Conservation (phyloP, 768 basidiomycete genomes). For the Leccinum disarticulatum region DNA sequence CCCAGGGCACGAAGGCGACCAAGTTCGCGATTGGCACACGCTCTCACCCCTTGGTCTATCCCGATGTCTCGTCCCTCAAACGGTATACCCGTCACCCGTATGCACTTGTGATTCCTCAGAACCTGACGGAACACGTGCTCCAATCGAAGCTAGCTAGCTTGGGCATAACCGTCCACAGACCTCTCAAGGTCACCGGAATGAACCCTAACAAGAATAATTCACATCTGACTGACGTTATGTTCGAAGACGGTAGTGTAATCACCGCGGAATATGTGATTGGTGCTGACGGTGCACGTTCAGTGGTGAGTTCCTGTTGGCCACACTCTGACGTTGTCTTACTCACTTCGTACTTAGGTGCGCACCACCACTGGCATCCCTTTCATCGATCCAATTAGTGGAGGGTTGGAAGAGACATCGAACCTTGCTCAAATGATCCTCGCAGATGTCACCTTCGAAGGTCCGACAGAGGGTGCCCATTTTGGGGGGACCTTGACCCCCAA, state of each 20-base stretch:
- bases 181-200: neutral
- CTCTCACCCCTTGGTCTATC: slow-evolving; percentile 23
- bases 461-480: neutral
- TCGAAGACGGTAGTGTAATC: neutral
- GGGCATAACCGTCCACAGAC: neutral
- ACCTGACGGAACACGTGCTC: slow-evolving; percentile 44
- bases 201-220: neutral
- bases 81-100: slow-evolving; percentile 47
- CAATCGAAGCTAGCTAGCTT: neutral
- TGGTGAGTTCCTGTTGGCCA: neutral
- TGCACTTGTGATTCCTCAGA: slow-evolving; percentile 44
- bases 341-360: neutral
- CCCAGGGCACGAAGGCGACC: slow-evolving; percentile 36
- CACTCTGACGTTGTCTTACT: neutral
- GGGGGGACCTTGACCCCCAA: slow-evolving; percentile 10
- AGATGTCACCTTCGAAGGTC: neutral
- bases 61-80: slow-evolving; percentile 37
- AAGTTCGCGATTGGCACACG: slow-evolving; percentile 33
- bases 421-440: neutral
- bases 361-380: neutral
- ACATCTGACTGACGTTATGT: neutral
- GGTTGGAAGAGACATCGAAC: neutral
- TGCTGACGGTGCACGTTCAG: neutral
- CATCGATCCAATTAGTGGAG: neutral
- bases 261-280: neutral